Evolutionary conservation across 2,329 filamentous ascomycete genomes (phyloP), one percentile per base, ranked within the genome.

Genomic region (Diaporthe batatas): DNA sequence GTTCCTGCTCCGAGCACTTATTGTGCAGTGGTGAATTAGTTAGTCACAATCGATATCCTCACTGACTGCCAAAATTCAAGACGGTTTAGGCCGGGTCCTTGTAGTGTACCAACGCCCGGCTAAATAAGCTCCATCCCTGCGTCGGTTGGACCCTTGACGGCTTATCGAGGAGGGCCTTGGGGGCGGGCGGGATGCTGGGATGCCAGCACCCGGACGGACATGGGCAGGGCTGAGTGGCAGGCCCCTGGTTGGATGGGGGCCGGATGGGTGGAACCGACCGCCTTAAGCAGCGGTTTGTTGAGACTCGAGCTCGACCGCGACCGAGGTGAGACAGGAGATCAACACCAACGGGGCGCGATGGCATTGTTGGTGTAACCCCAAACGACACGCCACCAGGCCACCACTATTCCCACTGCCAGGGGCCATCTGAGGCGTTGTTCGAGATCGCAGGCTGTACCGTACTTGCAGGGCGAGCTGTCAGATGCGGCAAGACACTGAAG

Each of bases 231-330:
- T 44, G 29, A 29, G 29, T 29, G 36, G 36, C 36, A 12, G 36
- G 36, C 36, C 36, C 36, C 36, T 64, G 59, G 59, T 49, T 49
- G 25, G 6, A 49, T 11, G 57, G 12, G n/a, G 36, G 42, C 6
- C 18, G 39, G 58, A 44, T 25, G 58, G 42, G 42, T 32, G 59
- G 59, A 36, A 12, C 29, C 59, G 29, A 36, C 25, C 23, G 42
- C 11, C 49, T 42, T 4, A 64, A 34, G 42, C 39, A 23, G 29
- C 49, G 59, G 59, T 36, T 65, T 51, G 59, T 65, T 65, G 59
- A 65, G 59, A 47, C 59, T 65, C 29, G 44, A 49, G 59, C 59
- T 65, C 44, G 59, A 51, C 32, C 44, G 44, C 44, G 59, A 51
- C 32, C 44, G 44, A 65, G 59, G 42, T 65, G 44, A 65, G 49